Evolutionary conservation across 163 green algal species (phyloP).

Genomic region (Scenedesmus sp.): DNA sequence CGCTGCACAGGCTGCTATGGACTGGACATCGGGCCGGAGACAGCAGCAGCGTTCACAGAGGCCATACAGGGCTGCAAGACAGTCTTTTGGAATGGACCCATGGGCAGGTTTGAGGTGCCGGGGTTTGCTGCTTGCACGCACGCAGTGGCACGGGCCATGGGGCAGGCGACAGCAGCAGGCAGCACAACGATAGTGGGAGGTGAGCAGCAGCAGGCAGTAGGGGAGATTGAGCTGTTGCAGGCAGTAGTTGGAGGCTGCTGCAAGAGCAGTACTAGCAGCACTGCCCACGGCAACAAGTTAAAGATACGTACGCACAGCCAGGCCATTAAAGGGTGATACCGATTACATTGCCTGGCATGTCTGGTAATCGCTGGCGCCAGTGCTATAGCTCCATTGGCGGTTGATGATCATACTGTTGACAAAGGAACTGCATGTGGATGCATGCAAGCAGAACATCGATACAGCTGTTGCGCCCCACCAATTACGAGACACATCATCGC

Average conservation of each 20-base stretch:
- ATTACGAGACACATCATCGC: not conserved
- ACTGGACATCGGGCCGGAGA: conserved; percentile 65
- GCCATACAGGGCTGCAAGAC: conserved; percentile 60
- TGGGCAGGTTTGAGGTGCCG: conserved; percentile 63
- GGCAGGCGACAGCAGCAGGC: conserved; percentile 49
- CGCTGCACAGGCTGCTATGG: conserved; percentile 54
- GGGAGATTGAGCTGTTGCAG: not conserved
- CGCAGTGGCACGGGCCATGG: conserved; percentile 56
- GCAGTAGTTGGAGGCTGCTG: not conserved
- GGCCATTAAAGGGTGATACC: too few species aligned
- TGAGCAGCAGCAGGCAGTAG: not conserved
- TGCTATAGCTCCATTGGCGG: too few species aligned
- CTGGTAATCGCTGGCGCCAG: too few species aligned
- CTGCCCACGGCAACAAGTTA: not conserved
- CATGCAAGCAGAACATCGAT: too few species aligned
- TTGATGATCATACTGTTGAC: too few species aligned
- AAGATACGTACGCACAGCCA: too few species aligned
- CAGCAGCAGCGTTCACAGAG: conserved; percentile 26
- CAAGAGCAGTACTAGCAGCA: not conserved
- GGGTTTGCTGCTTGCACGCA: conserved; percentile 59
- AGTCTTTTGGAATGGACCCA: conserved; percentile 76
- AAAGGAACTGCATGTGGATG: too few species aligned
- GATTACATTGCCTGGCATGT: too few species aligned
- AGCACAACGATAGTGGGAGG: conserved; percentile 66
- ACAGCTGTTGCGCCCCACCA: not conserved